Percentiles rank a stretch among this genome's conserved stretches.
These are phyloP conservation scores for Zangia roseola DNA, from an alignment of 768 basidiomycete species.

Conservation along the genomic window DNA sequence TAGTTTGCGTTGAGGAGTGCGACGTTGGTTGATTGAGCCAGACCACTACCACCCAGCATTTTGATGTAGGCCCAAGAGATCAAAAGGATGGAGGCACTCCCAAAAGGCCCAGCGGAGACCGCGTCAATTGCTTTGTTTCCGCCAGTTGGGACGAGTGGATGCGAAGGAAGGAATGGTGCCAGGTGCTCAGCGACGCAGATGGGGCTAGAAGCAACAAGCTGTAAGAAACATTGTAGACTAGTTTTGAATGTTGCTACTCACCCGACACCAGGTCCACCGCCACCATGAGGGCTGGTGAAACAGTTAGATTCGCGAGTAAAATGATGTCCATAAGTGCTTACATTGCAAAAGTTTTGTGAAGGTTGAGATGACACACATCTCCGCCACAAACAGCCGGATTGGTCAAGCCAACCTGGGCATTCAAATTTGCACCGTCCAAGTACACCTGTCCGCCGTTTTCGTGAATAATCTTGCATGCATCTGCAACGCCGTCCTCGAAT, in stretches of 20 bases:
- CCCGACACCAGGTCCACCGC: conserved; percentile 96
- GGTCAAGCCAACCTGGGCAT: conserved; percentile 91
- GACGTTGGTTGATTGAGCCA: conserved; percentile 80
- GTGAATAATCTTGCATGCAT: conserved; percentile 92
- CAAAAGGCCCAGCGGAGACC: conserved; percentile 89
- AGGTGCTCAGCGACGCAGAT: conserved; percentile 95
- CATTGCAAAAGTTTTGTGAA: conserved; percentile 99
- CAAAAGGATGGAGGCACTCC: conserved; percentile 90
- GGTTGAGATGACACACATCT: conserved; percentile 96
- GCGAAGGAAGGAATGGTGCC: conserved; percentile 89
- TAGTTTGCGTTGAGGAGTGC: conserved; percentile 97
- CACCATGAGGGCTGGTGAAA: conserved; percentile 80
- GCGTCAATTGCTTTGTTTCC: conserved; percentile 78
- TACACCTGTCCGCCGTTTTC: conserved; percentile 97
- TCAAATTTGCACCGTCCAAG: conserved; percentile 92
- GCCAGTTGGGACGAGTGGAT: conserved; percentile 69
- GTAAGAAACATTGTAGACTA: neutral
- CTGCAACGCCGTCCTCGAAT: conserved; percentile 87
- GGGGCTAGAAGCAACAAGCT: conserved; percentile 57
- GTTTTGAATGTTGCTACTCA: conserved; percentile 32
- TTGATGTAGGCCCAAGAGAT: conserved; percentile 99
- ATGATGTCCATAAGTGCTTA: conserved; percentile 34
- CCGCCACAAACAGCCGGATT: conserved; percentile 94
- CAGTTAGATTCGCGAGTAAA: neutral
- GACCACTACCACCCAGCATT: conserved; percentile 96